Evolutionary conservation across 1,284 basidiomycete species (phyloP).

Genomic region (Sporisorium graminicola): DNA sequence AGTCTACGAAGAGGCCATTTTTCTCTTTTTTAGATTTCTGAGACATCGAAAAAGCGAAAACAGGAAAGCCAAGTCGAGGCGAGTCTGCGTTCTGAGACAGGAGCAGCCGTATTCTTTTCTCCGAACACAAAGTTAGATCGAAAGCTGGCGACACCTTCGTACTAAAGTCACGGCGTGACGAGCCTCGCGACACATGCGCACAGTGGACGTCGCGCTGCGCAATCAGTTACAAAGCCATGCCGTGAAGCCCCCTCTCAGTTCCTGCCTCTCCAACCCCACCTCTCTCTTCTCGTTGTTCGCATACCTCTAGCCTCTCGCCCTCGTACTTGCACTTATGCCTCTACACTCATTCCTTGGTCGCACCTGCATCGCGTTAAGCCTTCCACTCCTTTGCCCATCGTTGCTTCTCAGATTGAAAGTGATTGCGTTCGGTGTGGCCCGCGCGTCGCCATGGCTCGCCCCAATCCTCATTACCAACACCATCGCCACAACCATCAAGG

Average conservation of each 20-base stretch:
- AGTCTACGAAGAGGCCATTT: neutral
- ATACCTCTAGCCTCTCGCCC: too few relatives aligned
- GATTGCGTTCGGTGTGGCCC: neutral
- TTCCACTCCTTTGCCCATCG: neutral
- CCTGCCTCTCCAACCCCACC: neutral
- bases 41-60: neutral
- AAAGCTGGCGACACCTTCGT: neutral
- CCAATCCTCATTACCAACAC: neutral
- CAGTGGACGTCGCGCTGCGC: too few relatives aligned
- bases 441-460: conserved; percentile 34
- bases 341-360: too few relatives aligned
- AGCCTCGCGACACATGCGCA: too few relatives aligned
- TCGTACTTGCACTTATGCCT: neutral
- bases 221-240: too few relatives aligned
- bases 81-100: neutral
- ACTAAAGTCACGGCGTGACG: too few relatives aligned
- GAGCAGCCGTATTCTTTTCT: neutral
- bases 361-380: neutral
- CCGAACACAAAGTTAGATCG: neutral
- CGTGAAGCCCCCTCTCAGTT: neutral
- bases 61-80: too few relatives aligned
- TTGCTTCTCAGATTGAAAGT: too few relatives aligned
- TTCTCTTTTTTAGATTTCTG: neutral
- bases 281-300: neutral
- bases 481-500: neutral